Percentiles rank a stretch among this genome's conserved stretches.
phyloP scores from a whole-genome alignment of 2,329 filamentous ascomycete genomes.

The Penicillium sp. region DNA sequence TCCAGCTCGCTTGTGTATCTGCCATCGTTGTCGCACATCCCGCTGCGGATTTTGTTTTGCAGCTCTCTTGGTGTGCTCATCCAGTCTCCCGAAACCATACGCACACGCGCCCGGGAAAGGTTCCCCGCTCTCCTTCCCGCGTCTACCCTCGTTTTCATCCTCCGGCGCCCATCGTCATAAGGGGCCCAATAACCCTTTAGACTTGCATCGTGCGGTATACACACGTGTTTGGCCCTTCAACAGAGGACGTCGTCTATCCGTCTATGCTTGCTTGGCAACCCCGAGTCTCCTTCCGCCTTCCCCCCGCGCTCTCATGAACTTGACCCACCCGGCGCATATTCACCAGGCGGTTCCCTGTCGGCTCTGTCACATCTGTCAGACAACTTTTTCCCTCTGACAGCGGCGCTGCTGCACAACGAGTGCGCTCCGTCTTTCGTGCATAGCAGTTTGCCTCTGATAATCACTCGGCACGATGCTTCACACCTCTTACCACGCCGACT shows the following conservation, averaged over 20 bases:
- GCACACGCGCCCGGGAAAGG: conserved; percentile 6
- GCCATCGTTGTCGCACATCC: background rate
- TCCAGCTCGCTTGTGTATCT: background rate
- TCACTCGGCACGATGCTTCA: conserved; percentile 39
- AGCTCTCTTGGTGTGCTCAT: background rate
- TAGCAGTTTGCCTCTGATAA: background rate
- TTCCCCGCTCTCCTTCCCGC: conserved; percentile 20
- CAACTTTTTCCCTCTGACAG: conserved; percentile 1
- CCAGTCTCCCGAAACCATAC: background rate
- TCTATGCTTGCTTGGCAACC: conserved; percentile 8
- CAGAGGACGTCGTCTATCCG: background rate
- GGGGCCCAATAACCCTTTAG: background rate
- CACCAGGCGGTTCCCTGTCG: conserved; percentile 4
- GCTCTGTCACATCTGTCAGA: conserved; percentile 2
- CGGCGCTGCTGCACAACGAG: conserved; percentile 3
- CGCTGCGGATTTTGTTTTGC: background rate
- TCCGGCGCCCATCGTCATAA: conserved; percentile 10
- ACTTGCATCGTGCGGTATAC: background rate
- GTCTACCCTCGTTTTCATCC: conserved; percentile 8
- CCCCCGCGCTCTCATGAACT: conserved; percentile 7
- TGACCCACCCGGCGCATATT: conserved; percentile 15
- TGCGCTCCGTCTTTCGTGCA: background rate
- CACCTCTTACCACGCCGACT: conserved; percentile 59
- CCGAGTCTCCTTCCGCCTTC: conserved; percentile 4
- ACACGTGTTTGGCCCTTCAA: background rate